Base-by-base conservation (phyloP, 1,284 basidiomycete species). In the Ustilago xerochloae region DNA sequence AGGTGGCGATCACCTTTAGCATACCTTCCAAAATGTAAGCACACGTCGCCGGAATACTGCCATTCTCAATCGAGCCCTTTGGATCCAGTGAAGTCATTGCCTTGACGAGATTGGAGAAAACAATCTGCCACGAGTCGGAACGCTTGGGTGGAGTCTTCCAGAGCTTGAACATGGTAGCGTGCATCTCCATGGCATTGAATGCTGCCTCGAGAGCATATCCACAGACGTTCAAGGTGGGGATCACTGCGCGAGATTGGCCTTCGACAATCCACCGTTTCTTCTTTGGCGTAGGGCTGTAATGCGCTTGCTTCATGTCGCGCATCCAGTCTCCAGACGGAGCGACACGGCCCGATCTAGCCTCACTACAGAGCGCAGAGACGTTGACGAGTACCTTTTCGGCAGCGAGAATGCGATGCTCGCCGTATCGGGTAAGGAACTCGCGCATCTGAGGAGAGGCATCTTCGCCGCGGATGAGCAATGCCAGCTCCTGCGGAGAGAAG, bases 131-230 rank as follows among this genome's bases (percentile, higher is more conserved):
- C 7, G 58, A 58, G 10, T 72, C 69, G 20, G 63, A 62, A 13
- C 69, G 49, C 41, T 62, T 62, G 2, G 69, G 69, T 12, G 63
- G 69, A n/a, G 63, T 35, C 46, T 66, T 63, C 69, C 69, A 66
- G 24, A 66, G 29, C 55, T 72, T 62, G 35, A 72, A 66, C 63
- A 72, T 63, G 35, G 63, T 66, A 2, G 69, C 69, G 35, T 72
- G 69, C 69, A 66, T 56, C 48, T 72, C 69, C 53, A 72, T 63
- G 4, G 69, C 69, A 36, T 59, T 72, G 45, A 72, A 66, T 1
- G 69, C 69, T 2, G 69, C 69, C 38, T 72, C 69, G 32, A 72
- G 63, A 13, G 63, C 69, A 29, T 55, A 66, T 9, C 63, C 69
- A 32, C 63, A 63, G 7, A 63, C n/a, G 20, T 72, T 72, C 33